Conservation (phyloP, 352 stramenopile genomes). For the Bremia lactucae region DNA sequence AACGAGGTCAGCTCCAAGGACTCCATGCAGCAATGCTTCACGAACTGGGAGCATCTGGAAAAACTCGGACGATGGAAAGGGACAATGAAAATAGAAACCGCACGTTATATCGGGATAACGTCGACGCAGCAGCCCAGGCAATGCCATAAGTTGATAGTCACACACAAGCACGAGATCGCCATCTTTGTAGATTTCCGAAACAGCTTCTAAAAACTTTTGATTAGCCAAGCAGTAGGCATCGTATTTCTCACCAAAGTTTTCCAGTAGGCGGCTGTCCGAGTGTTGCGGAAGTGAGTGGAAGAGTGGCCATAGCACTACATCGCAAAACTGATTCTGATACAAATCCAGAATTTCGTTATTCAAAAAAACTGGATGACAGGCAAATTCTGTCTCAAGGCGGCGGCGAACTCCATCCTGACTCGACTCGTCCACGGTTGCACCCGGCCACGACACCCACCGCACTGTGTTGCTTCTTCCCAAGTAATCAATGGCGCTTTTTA, state of each 20-base stretch:
- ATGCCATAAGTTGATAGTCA: conserved; percentile 85
- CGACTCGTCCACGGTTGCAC: conserved; percentile 63
- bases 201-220: conserved; percentile 73
- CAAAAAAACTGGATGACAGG: conserved; percentile 81
- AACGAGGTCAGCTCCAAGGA: conserved; percentile 78
- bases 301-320: conserved; percentile 84
- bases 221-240: conserved; percentile 84
- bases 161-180: conserved; percentile 83
- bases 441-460: conserved; percentile 86
- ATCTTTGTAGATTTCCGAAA: conserved; percentile 75
- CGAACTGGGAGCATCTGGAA: conserved; percentile 83
- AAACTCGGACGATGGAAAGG: conserved; percentile 86
- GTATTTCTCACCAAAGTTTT: conserved; percentile 83
- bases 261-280: conserved; percentile 50
- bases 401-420: conserved; percentile 66
- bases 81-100: conserved; percentile 85
- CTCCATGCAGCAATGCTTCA: conserved; percentile 66
- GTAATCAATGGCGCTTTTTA: conserved; percentile 70
- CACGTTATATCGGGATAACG: conserved; percentile 72
- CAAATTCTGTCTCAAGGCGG: conserved; percentile 72
- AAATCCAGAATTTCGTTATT: conserved; percentile 63
- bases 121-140: conserved; percentile 63
- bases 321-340: conserved; percentile 87
- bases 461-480: conserved; percentile 71
- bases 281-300: conserved; percentile 85